Percentiles rank a stretch among this genome's conserved stretches.
These are phyloP conservation scores for Calvatia gigantea DNA, from an alignment of 768 basidiomycete genomes.

Conservation along the genomic window DNA sequence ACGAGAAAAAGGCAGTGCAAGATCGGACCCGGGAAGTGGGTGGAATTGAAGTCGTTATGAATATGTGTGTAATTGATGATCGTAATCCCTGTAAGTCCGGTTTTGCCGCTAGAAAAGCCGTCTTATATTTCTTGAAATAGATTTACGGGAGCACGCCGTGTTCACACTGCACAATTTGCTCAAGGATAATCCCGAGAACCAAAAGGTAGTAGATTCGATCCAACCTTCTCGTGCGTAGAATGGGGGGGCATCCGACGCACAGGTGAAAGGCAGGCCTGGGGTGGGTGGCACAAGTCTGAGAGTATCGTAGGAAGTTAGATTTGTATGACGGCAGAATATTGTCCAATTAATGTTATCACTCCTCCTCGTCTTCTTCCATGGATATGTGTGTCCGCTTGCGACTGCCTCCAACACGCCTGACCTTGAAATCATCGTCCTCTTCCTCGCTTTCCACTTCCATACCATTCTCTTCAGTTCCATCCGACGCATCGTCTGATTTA, in stretches of 20 bases:
- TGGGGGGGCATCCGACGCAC: slow-evolving; percentile 45
- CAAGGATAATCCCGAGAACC: slow-evolving; percentile 73
- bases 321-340: slow-evolving; percentile 5
- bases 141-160: slow-evolving; percentile 89
- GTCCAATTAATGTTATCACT: slow-evolving; percentile 32
- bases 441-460: slow-evolving; percentile 80
- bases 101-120: no score
- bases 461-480: slow-evolving; percentile 30
- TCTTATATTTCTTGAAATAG: slow-evolving; percentile 41
- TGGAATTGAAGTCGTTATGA: slow-evolving; percentile 81
- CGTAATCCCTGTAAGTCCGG: slow-evolving; percentile 81
- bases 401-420: slow-evolving; percentile 50
- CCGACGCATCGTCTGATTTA: slow-evolving; percentile 21
- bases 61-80: slow-evolving; percentile 87
- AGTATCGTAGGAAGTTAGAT: neutral
- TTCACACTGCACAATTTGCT: slow-evolving; percentile 80
- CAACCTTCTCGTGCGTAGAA: slow-evolving; percentile 60
- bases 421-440: slow-evolving; percentile 66
- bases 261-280: slow-evolving; percentile 30
- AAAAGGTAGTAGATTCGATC: slow-evolving; percentile 72
- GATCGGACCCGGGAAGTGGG: slow-evolving; percentile 68
- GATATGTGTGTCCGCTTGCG: slow-evolving; percentile 56
- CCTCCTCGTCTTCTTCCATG: slow-evolving; percentile 68
- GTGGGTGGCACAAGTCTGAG: slow-evolving; percentile 16
- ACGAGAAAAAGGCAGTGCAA: slow-evolving; percentile 63